Evolutionary conservation across 2,329 filamentous ascomycete species (phyloP).

Genomic region (Clonostachys chloroleuca): DNA sequence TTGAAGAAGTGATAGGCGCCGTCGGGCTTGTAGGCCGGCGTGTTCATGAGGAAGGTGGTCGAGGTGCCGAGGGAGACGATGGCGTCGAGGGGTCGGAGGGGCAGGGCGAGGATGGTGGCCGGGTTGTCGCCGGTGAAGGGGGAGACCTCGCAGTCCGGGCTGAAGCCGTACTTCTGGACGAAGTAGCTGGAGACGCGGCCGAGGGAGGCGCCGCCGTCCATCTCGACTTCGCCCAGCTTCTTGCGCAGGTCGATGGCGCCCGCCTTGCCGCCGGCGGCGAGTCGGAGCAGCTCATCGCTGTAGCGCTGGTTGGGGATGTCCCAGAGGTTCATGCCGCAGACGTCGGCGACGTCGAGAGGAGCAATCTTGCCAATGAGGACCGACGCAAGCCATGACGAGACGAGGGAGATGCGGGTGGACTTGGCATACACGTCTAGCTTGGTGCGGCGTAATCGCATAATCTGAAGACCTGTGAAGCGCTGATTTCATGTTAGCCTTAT

Average conservation of each 20-base stretch:
- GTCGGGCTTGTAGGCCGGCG: slow-evolving; percentile 83
- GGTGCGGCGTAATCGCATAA: slow-evolving; percentile 78
- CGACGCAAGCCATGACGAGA: slow-evolving; percentile 92
- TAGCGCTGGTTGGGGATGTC: slow-evolving; percentile 74
- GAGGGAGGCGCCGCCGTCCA: slow-evolving; percentile 76
- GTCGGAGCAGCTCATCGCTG: slow-evolving; percentile 69
- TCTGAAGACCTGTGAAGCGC: slow-evolving; percentile 97
- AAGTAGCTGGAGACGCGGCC: slow-evolving; percentile 79
- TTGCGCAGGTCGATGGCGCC: slow-evolving; percentile 58
- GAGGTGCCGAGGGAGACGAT: slow-evolving; percentile 94
- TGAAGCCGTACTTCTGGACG: slow-evolving; percentile 72
- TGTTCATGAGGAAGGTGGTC: slow-evolving; percentile 97
- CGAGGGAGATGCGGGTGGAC: slow-evolving; percentile 83
- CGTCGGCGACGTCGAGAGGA: slow-evolving; percentile 89
- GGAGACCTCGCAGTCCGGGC: slow-evolving; percentile 67
- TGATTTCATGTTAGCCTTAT: slow-evolving; percentile 22
- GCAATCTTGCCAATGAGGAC: slow-evolving; percentile 82
- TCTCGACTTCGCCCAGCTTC: slow-evolving; percentile 77
- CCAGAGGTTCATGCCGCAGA: slow-evolving; percentile 96
- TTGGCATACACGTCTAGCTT: slow-evolving; percentile 76
- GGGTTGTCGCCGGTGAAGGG: slow-evolving; percentile 97
- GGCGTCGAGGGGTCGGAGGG: slow-evolving; percentile 81
- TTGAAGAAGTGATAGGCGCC: slow-evolving; percentile 97
- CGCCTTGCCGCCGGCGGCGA: slow-evolving; percentile 59
- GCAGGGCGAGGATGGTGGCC: slow-evolving; percentile 86